phyloP scores from a whole-genome alignment of 768 basidiomycete genomes.

The Leccinum uliginosum region DNA sequence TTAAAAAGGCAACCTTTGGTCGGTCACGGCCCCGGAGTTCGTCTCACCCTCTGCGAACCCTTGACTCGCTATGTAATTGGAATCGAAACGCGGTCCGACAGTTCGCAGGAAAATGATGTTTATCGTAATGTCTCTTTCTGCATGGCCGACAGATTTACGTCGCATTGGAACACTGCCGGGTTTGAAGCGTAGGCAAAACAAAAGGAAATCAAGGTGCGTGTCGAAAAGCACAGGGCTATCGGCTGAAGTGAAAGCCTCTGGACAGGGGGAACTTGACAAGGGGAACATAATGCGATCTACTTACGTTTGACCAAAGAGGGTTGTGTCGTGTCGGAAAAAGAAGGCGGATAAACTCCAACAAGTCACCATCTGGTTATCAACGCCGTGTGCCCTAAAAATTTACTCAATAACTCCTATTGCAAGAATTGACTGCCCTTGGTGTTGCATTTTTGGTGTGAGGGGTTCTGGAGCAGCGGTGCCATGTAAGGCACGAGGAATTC shows the following conservation, averaged over 20 bases:
- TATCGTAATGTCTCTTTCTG: neutral
- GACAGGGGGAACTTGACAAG: neutral
- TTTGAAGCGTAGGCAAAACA: neutral
- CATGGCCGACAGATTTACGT: neutral
- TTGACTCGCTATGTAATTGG: neutral
- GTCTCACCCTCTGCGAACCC: conserved; percentile 4
- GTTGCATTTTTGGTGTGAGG: neutral
- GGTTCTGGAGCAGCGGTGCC: neutral
- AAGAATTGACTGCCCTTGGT: conserved; percentile 8
- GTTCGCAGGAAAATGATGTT: neutral
- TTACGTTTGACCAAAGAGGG: conserved; percentile 10
- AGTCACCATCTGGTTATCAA: conserved; percentile 1
- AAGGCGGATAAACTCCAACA: neutral
- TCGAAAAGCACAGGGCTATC: conserved; percentile 3
- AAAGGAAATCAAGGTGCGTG: neutral
- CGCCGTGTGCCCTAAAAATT: conserved; percentile 11
- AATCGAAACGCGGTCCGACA: neutral
- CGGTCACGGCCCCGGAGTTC: neutral
- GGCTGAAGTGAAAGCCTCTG: neutral
- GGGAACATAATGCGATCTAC: neutral
- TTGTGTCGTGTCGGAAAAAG: conserved; percentile 1
- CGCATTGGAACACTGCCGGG: neutral
- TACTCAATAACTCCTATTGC: conserved; percentile 7
- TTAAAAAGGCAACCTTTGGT: conserved; percentile 9
- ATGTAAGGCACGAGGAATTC: neutral